These are phyloP conservation scores for Gossypium schwendimanii DNA, from an alignment of 441 rosid genomes.

Conservation along the genomic window DNA sequence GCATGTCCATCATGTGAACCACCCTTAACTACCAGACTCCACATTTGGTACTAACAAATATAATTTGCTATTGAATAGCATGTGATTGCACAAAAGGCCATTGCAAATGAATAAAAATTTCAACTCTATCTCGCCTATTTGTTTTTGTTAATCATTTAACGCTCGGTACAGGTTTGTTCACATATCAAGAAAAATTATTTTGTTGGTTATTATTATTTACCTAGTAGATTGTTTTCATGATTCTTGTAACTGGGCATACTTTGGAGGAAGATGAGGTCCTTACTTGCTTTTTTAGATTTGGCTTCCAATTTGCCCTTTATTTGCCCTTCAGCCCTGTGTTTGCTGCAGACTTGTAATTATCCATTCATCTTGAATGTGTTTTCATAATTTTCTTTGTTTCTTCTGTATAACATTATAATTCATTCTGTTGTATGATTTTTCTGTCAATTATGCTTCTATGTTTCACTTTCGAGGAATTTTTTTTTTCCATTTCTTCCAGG, in stretches of 20 bases:
- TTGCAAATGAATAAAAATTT: background rate
- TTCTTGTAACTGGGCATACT: background rate
- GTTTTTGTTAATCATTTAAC: background rate
- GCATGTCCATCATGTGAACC: too few relatives aligned
- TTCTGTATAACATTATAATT: background rate
- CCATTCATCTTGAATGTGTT: background rate
- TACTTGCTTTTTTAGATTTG: background rate
- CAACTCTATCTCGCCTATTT: background rate
- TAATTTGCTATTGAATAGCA: background rate
- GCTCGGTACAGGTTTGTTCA: background rate
- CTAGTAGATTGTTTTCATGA: background rate
- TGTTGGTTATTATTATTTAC: background rate
- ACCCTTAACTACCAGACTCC: too few relatives aligned
- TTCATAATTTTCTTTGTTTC: background rate
- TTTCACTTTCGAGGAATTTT: background rate
- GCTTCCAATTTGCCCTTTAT: background rate
- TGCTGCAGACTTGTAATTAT: background rate
- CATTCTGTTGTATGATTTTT: background rate
- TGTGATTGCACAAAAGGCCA: background rate
- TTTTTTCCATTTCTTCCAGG: conserved; percentile 40
- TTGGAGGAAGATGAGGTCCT: background rate
- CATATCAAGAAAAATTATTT: conserved; percentile 1
- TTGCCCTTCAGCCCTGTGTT: background rate
- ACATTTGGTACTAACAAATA: too few relatives aligned
- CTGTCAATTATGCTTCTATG: conserved; percentile 12